Base-by-base conservation (phyloP, 2,329 filamentous ascomycete genomes). In the Pseudophaeomoniella oleicola region DNA sequence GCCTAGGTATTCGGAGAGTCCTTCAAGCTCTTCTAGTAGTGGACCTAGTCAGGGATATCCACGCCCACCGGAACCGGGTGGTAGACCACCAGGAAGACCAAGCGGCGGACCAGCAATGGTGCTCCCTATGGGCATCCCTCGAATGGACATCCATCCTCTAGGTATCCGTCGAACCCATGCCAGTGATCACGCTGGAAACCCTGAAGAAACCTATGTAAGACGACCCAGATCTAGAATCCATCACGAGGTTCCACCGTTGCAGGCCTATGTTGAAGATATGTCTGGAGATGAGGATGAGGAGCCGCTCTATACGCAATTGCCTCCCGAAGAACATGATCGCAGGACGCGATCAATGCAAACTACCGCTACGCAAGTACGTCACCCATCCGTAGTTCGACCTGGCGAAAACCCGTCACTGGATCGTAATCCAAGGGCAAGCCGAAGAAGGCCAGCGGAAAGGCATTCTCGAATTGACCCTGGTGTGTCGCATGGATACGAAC, bases 261-360 rank as follows among this genome's bases (percentile, higher is more conserved):
- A 17, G 14, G n/a, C 31, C 10, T 13, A 13, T 14, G 31, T 32
- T 13, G 31, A 32, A 14, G 31, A 32, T 32, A 14, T 16, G 6
- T 16, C 14, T 6, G 31, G 14, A 32, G 31, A 32, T 32, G 31
- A 32, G 16, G 31, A 32, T 16, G 31, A 32, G 6, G 22, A 27
- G 22, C 31, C n/a, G 14, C 6, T 13, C 10, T 32, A 13, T 32
- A 17, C 31, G n/a, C 31, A 6, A 13, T 32, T 32, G 14, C 31
- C 31, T 13, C 15, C 31, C 14, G 31, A 32, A 14, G 31, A 32
- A 32, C 6, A 32, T 16, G 31, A 32, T 32, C n/a, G n/a, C 6
- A 13, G 31, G 10, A 32, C 31, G 6, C n/a, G n/a, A 17, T 13
- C 31, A 10, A 32, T 13, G 31, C 31, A 10, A 14, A 14, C 31